Percentiles rank a stretch among this genome's conserved stretches.
Conservation (phyloP, 495 filamentous ascomycete genomes). For the Penicillium simplicissimum region DNA sequence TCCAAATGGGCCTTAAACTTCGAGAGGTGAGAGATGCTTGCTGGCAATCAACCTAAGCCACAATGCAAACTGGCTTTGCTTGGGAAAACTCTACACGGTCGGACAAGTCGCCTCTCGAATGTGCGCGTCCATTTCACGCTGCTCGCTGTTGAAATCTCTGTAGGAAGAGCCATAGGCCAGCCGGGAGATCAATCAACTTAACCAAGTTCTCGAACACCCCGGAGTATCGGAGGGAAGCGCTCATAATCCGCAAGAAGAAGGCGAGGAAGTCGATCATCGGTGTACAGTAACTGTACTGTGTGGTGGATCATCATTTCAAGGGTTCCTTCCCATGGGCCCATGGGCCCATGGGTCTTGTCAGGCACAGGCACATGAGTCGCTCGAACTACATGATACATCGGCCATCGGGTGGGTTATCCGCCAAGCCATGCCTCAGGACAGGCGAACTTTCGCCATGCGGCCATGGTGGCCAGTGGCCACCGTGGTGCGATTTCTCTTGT, state of each 20-base stretch:
- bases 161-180: conserved; percentile 5
- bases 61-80: neutral
- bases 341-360: conserved; percentile 24
- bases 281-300: too few relatives aligned
- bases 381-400: neutral
- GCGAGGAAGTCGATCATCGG: conserved; percentile 12
- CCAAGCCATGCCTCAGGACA: neutral
- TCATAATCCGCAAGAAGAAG: conserved; percentile 11
- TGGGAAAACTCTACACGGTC: conserved; percentile 1
- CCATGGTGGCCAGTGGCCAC: neutral
- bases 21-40: neutral
- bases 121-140: conserved; percentile 1
- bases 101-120: neutral
- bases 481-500: conserved; percentile 3
- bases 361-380: conserved; percentile 20
- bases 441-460: neutral
- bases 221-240: conserved; percentile 4
- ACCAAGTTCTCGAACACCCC: conserved; percentile 18
- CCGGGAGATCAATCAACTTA: conserved; percentile 13
- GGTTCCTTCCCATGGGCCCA: too few relatives aligned
- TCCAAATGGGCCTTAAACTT: neutral
- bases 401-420: neutral
- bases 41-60: neutral
- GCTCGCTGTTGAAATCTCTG: neutral
- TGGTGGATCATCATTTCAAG: neutral